Evolutionary conservation across 108 stramenopile genomes (phyloP), one percentile per base, ranked within the genome.

Genomic region (Nannochloropsis gaditana): DNA sequence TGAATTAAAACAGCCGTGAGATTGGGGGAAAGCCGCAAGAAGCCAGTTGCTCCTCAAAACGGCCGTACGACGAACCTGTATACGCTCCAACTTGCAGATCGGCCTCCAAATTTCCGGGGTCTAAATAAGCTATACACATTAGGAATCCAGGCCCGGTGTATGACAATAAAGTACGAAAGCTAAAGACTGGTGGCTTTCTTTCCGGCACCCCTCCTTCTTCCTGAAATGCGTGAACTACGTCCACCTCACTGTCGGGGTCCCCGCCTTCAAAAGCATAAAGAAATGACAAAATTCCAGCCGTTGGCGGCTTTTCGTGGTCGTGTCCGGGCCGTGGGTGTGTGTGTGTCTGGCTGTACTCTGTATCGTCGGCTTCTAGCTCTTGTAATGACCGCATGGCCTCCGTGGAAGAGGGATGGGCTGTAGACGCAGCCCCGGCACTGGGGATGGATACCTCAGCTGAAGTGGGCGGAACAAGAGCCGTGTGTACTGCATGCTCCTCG

Each of bases 91-190:
- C 94, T 85, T 94, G 95, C 59, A 95, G 93, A 80, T 95, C 95
- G 10, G 94, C 94, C 81, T 95, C 94, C 79, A 94, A 93, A 80
- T 94, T 94, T 3, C 95, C 95, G 0, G 95, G 94, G 84, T 95
- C 95, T 44, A 95, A 88, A 83, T 94, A 95, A 19, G 95, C 95
- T 79, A 94, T 94, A 45, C 91, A 92, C 43, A 94, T 92, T 9
- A 94, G 86, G 86, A 93, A 94, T 1, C 94, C 93, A 45, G 91
- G 90, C 5, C 90, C 90, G 8, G 85, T 83, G 82, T 91, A 91
- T 17, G 87, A 80, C 79, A 44, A 88, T 11, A 91, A 84, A 43
- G 88, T 90, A 8, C 86, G 86, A 85, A 88, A 90, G 44, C 86
- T 83, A 15, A 88, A 73, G 59, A 2, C 15, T 73, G 59, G 59